Evolutionary conservation across 179 eudicot species (phyloP), one percentile per base, ranked within the genome.

Genomic region (Vitellaria paradoxa): DNA sequence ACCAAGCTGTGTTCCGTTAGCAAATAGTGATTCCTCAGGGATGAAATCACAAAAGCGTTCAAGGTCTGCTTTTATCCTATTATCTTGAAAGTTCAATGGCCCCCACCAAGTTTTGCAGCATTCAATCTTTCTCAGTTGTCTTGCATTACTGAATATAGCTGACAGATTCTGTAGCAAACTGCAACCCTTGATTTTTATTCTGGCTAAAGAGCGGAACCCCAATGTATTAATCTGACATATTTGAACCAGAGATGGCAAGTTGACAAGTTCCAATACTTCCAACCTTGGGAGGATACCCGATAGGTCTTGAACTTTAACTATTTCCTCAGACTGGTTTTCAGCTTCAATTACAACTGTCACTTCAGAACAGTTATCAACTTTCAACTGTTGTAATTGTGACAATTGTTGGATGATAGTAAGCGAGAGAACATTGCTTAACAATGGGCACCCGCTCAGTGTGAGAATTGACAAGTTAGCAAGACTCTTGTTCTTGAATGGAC

Each of bases 381-480:
- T 20, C 37, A 63, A 63, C 21, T 63, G 30, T 23, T 15, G 6
- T 63, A 63, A 24, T 15, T 63, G 10, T 63, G 13, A 5, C 13
- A 63, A 26, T 63, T 9, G 66, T 13, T 21, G 37, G 21, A 4
- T 26, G 11, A 63, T 63, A 3, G 9, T 9, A 12, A 3, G 9
- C 4, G 86, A 69, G 66, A 77, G n/a, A 13, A 77, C 64, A 69
- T 73, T 45, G 11, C 9, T 26, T 59, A 83, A 0, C 21, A 6
- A 15, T 1, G 78, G 78, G 68, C 85, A 83, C 5, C 77, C 76
- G 14, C 47, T 68, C 11, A 82, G 21, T 4, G 68, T 77, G 64
- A 83, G 50, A 55, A 73, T 74, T 56, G 74, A 66, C 26, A 83
- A 52, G 0, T 11, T 23, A 12, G 73, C 76, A 68, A 83, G 80